A percentile compares a stretch with the other conserved stretches of the same genome.
Conservation (phyloP, 331 rosid genomes). For the Cucumis variabilis region DNA sequence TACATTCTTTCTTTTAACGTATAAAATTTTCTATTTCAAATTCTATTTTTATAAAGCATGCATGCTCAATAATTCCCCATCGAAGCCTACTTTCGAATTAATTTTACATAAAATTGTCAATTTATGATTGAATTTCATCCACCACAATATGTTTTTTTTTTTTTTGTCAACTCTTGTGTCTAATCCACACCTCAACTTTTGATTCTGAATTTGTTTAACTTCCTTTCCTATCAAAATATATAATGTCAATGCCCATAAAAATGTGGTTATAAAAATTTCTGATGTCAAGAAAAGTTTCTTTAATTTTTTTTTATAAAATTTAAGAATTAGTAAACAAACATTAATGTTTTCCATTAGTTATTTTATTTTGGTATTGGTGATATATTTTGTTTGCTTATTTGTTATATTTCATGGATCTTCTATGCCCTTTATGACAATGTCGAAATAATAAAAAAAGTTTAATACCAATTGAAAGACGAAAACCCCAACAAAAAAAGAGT, state of each 20-base stretch:
- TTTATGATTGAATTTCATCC: background rate
- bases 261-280: too few relatives aligned
- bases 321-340: background rate
- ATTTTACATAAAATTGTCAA: background rate
- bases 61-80: background rate
- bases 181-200: background rate
- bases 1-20: background rate
- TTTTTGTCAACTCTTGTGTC: constrained; percentile 22
- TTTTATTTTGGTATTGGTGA: background rate
- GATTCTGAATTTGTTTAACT: background rate
- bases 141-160: background rate
- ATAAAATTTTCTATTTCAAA: too few relatives aligned
- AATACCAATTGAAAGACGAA: too few relatives aligned
- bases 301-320: too few relatives aligned
- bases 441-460: too few relatives aligned
- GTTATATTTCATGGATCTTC: background rate
- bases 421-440: too few relatives aligned
- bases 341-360: too few relatives aligned
- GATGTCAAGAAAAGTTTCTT: background rate
- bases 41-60: too few relatives aligned
- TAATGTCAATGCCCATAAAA: too few relatives aligned
- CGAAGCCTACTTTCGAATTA: background rate
- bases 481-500: background rate
- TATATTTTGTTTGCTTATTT: too few relatives aligned
- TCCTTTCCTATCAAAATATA: background rate